Evolutionary conservation across 2,329 filamentous ascomycete genomes (phyloP), one percentile per base, ranked within the genome.

Genomic region (Pseudogymnoascus sp.): DNA sequence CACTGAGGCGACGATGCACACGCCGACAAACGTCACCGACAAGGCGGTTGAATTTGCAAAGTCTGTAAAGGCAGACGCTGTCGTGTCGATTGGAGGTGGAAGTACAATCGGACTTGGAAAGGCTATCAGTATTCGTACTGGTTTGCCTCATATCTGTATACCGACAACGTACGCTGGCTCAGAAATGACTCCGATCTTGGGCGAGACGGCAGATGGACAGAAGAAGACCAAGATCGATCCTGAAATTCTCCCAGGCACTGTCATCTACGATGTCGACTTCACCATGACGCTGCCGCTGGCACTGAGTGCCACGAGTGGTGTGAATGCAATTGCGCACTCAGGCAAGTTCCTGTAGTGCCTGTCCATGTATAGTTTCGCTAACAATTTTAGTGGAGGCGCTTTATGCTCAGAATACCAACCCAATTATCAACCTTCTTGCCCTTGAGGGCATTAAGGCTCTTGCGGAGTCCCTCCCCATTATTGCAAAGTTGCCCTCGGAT

Each of bases 131-230:
- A 72, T 80, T 57, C 76, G 79, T 41, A 83, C 81, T 35, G 76
- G 76, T 0, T 73, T 85, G 35, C 80, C 80, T 18, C 82, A 85
- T 67, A 78, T 85, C 43, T 84, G 81, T 66, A 80, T 86, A 57
- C 81, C 83, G n/a, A 85, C 82, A 2, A 84, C 82, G 0, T 86
- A 85, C 67, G 79, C 82, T 4, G 82, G 82, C 3, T 83, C 80
- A 63, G 85, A 87, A 68, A 84, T 87, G 78, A 87, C 85, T 2
- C 81, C 84, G 0, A 85, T 86, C 54, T 72, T 87, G 11, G 85
- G 85, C 2, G 83, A 87, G 72, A 86, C 83, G 0, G 74, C 76
- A 11, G 77, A 81, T 60, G 83, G 84, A 0, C 69, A 75, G 62
- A 86, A 87, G 72, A 80, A 78, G 61, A 86, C 84, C 3, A 74